Conservation (phyloP, 1,139 yeast species). For the Debaryomyces sp. region DNA sequence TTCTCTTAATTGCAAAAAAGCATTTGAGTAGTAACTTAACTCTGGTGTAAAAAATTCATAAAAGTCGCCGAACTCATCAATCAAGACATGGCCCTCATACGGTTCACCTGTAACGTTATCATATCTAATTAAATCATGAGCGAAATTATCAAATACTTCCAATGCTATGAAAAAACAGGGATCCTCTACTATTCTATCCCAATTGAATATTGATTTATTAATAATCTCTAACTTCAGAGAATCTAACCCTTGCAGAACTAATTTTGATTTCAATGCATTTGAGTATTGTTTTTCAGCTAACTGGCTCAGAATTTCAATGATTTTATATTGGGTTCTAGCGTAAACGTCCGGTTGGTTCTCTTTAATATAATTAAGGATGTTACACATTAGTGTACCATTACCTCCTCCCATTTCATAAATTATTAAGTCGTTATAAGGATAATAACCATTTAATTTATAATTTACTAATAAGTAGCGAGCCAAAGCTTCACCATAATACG, state of each 20-base stretch:
- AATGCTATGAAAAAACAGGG: conserved; percentile 81
- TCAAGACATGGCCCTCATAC: conserved; percentile 74
- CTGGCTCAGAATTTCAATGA: conserved; percentile 74
- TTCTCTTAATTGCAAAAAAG: conserved; percentile 58
- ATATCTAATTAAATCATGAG: conserved; percentile 81
- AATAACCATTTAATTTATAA: conserved; percentile 59
- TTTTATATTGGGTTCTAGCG: conserved; percentile 64
- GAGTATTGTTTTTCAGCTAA: conserved; percentile 64
- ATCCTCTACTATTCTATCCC: conserved; percentile 64
- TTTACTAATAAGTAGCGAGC: conserved; percentile 75
- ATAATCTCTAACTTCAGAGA: conserved; percentile 59
- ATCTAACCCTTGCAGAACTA: conserved; percentile 44
- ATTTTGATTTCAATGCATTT: conserved; percentile 38
- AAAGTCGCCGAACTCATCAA: conserved; percentile 76
- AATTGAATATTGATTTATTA: conserved; percentile 75
- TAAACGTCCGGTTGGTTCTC: conserved; percentile 73
- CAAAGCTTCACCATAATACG: conserved; percentile 81
- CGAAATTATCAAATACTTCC: conserved; percentile 83
- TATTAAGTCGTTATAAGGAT: conserved; percentile 64
- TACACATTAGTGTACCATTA: conserved; percentile 82
- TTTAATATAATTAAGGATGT: conserved; percentile 69
- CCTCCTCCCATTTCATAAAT: conserved; percentile 93
- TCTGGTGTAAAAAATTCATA: conserved; percentile 74
- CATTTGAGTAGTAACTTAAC: conserved; percentile 61
- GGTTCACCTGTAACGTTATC: conserved; percentile 71